Evolutionary conservation across 169 alveolate genomes (phyloP).

Genomic region (Neospora caninum): DNA sequence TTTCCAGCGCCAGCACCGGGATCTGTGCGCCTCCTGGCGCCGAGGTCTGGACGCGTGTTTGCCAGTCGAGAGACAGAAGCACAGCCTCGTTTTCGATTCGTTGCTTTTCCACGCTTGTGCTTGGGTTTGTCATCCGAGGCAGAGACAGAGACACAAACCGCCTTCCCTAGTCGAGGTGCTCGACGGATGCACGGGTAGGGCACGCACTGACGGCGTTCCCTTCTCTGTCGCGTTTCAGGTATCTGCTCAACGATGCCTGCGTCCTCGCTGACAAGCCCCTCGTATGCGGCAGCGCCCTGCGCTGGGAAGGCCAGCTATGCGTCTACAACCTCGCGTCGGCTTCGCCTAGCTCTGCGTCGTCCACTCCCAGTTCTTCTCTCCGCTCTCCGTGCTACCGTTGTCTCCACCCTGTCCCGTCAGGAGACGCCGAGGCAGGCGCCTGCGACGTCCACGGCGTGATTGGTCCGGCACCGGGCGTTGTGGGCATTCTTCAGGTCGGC

Average conservation of each 20-base stretch:
- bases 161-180: too few species aligned
- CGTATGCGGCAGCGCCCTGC: slow-evolving; percentile 66
- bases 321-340: slow-evolving; percentile 44
- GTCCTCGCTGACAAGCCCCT: slow-evolving; percentile 51
- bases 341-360: background rate
- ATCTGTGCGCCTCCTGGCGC: too few species aligned
- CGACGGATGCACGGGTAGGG: too few species aligned
- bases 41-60: too few species aligned
- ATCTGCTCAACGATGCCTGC: slow-evolving; percentile 64
- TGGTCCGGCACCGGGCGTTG: slow-evolving; percentile 65
- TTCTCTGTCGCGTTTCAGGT: slow-evolving; percentile 47
- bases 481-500: slow-evolving; percentile 63
- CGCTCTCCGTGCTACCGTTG: slow-evolving; percentile 67
- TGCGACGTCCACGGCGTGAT: slow-evolving; percentile 67
- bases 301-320: slow-evolving; percentile 63
- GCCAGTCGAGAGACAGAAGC: too few species aligned
- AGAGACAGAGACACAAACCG: too few species aligned
- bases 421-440: slow-evolving; percentile 37
- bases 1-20: too few species aligned
- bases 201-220: too few species aligned
- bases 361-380: background rate
- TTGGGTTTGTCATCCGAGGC: too few species aligned
- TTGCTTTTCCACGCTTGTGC: too few species aligned
- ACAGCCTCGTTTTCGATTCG: too few species aligned
- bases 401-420: slow-evolving; percentile 53